These are phyloP conservation scores for Papiliotrema terrestris DNA, from an alignment of 1,284 basidiomycete genomes.

Conservation along the genomic window DNA sequence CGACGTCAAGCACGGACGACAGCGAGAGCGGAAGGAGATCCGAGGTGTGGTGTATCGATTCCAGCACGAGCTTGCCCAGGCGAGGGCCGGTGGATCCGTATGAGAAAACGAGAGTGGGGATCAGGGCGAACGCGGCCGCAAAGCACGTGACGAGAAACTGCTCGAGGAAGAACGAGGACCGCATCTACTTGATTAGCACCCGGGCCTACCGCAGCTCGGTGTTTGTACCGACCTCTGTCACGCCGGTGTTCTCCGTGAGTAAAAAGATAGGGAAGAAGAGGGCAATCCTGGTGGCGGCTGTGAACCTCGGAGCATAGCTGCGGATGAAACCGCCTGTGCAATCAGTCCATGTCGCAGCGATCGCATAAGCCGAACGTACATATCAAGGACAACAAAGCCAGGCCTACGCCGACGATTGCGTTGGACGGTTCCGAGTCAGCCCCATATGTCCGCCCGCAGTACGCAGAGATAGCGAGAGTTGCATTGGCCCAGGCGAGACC, in stretches of 20 bases:
- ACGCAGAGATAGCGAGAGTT: slow-evolving; percentile 38
- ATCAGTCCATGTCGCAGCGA: background rate
- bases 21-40: slow-evolving; percentile 35
- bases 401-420: slow-evolving; percentile 33
- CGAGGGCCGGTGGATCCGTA: slow-evolving; percentile 24
- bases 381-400: slow-evolving; percentile 35
- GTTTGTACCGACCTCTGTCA: slow-evolving; percentile 23
- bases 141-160: slow-evolving; percentile 43
- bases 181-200: slow-evolving; percentile 9
- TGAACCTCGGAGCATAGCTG: slow-evolving; percentile 36
- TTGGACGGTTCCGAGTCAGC: slow-evolving; percentile 29
- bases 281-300: slow-evolving; percentile 38
- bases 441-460: slow-evolving; percentile 29
- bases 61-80: slow-evolving; percentile 22
- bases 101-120: slow-evolving; percentile 27
- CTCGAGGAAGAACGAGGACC: slow-evolving; percentile 28
- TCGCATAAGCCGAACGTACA: slow-evolving; percentile 24
- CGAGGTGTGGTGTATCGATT: slow-evolving; percentile 19
- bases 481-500: slow-evolving; percentile 39
- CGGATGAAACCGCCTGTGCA: slow-evolving; percentile 38
- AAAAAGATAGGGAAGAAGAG: slow-evolving; percentile 47
- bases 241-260: slow-evolving; percentile 31
- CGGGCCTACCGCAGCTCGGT: background rate
- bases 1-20: slow-evolving; percentile 18
- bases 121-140: slow-evolving; percentile 35